Base-by-base conservation (phyloP, 2,329 filamentous ascomycete species). In the Talaromyces atroroseus region DNA sequence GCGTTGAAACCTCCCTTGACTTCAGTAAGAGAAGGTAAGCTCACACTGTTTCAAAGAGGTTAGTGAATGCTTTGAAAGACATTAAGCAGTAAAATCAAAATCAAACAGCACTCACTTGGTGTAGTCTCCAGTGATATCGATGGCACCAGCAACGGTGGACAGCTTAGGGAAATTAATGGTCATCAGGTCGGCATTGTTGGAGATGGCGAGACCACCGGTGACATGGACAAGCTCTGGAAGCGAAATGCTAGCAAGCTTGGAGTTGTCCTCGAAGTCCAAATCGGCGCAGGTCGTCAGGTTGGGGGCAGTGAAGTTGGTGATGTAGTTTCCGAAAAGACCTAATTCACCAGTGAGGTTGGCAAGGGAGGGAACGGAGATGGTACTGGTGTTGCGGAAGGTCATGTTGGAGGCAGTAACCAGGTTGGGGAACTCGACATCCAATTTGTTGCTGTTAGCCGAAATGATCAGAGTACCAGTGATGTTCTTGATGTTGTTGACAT, bases 81-180 rank as follows among this genome's bases (percentile, higher is more conserved):
- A 36, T 24, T 34, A 48, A 32, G 18, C 16, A 26, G 6, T 16
- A 21, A 16, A 10, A n/a, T 11, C 16, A 16, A 0, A 42, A n/a
- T 14, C 21, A 21, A 18, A 32, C 40, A 21, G n/a, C 49, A 83
- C 89, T 80, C 81, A 95, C 90, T 82, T 79, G 61, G 84, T 81
- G 74, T 96, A 95, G 78, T 85, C 88, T 67, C 94, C 94, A 66
- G 86, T 85, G 72, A 96, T 84, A 72, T 90, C 87, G 68, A 97
- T 80, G 66, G 90, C 90, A 76, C 92, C 92, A 62, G 80, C 82
- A 58, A 96, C 83, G 55, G 78, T 82, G 68, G 82, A 69, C 26
- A 99, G 82, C 62, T 78, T 70, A 60, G 82, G 80, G 76, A 97
- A 88, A 34, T 83, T 84, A 56, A 96, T 79, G 59, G 77, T 71